Base-by-base conservation (phyloP, 139 green algal genomes). In the Haematococcus sp. region DNA sequence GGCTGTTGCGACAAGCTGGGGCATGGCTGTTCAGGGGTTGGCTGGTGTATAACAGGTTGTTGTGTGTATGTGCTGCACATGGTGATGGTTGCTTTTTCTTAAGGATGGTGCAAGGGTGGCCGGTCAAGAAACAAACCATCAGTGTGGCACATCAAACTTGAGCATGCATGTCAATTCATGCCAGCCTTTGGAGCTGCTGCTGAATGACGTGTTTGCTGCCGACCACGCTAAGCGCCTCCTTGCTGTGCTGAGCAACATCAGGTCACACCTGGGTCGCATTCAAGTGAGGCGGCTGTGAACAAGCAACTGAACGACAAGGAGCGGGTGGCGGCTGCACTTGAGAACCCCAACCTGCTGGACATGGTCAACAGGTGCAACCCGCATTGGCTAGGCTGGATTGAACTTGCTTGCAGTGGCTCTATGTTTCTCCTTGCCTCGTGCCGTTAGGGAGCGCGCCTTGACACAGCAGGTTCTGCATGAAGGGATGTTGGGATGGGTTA, bases 271-370 rank as follows among this genome's bases (percentile, higher is more conserved):
- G 95, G 94, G 13, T 88, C 81, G 5, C 95, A 99, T 71, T 76
- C 87, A 19, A 90, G 86, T 28, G 95, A 98, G 81, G 88, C 74
- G 27, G 91, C 94, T 9, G 93, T 99, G 2, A 99, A 98, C 86
- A 98, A 97, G 83, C 96, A 99, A 88, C 85, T 99, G 51, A 90
- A 91, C 30, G 96, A 99, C 86, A 99, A 99, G 89, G 96, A 99
- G 71, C 83, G 96, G 0, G 95, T 98, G 19, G 93, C 94, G 52
- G 96, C 96, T 23, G 96, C 96, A 3, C 82, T 99, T 55, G 96
- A 99, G 69, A 99, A 99, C 80, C 87, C 90, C 1, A 91, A 93
- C 68, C 87, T 99, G 34, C 64, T 95, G 5, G 84, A 91, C 11
- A 98, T 97, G 91, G 96, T 99, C 25, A 72, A 72, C 66, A 61